phyloP scores from a whole-genome alignment of 352 stramenopile genomes.

The Phytophthora multivora region DNA sequence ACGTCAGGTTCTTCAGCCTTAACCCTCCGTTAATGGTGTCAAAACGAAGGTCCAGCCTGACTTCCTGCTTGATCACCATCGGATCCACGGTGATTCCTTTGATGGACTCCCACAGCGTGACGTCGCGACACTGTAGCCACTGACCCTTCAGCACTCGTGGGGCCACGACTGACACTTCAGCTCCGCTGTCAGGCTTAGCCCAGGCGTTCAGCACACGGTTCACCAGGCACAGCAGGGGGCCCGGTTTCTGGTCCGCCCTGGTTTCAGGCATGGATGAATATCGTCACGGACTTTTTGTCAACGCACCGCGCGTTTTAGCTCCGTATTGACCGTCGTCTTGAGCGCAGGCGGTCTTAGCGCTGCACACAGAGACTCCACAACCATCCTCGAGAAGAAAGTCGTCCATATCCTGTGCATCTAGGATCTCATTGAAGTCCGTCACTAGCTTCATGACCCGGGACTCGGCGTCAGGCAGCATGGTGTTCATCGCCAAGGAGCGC shows the following conservation, averaged over 20 bases:
- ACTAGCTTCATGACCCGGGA: slow-evolving; percentile 16
- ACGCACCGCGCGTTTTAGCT: not conserved
- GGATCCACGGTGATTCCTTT: not conserved
- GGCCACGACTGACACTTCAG: not conserved
- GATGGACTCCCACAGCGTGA: not conserved
- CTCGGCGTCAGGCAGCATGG: slow-evolving; percentile 9
- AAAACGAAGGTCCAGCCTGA: not conserved
- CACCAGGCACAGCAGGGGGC: not conserved
- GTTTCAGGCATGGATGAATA: not conserved
- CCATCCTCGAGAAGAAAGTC: slow-evolving; percentile 3
- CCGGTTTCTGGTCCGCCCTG: not conserved
- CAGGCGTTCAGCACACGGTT: not conserved
- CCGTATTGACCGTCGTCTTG: not conserved
- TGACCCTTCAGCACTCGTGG: not conserved
- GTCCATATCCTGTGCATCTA: slow-evolving; percentile 14
- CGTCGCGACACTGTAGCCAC: not conserved
- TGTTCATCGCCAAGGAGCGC: slow-evolving; percentile 10
- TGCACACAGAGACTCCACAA: slow-evolving; percentile 1
- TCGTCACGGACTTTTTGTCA: not conserved
- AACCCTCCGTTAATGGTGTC: not conserved
- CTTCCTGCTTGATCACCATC: not conserved
- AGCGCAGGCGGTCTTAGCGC: not conserved
- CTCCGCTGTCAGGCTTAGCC: not conserved
- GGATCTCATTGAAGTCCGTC: slow-evolving; percentile 11
- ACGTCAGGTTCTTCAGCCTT: not conserved